These are phyloP conservation scores for Rhizoclosmatium sp. DNA, from an alignment of 192 early-diverging fungal genomes.

Conservation along the genomic window DNA sequence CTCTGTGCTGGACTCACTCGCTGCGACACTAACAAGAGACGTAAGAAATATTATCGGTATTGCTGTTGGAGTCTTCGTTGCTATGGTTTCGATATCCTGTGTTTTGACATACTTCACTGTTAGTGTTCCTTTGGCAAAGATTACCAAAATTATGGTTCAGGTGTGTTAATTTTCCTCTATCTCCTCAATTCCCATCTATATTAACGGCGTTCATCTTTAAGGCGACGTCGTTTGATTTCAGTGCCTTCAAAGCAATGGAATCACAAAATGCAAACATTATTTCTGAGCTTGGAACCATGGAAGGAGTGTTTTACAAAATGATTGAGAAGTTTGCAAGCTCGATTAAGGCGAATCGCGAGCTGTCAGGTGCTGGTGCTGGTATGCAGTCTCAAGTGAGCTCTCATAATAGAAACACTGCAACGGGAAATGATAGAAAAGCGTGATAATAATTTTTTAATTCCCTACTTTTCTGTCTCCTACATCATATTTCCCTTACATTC, in stretches of 20 bases:
- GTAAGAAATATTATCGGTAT: neutral
- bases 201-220: too few species aligned
- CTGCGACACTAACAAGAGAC: neutral
- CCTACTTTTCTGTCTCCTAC: too few species aligned
- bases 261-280: conserved; percentile 9
- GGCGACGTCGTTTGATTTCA: neutral
- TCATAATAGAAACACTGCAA: too few species aligned
- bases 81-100: neutral
- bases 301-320: conserved; percentile 19
- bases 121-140: neutral
- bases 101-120: conserved; percentile 1
- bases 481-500: too few species aligned
- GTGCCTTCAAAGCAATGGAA: conserved; percentile 23
- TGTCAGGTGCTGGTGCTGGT: neutral
- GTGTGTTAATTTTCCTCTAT: neutral
- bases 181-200: neutral
- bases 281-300: conserved; percentile 19
- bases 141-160: conserved; percentile 12
- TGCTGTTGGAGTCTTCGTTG: neutral
- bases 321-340: conserved; percentile 19
- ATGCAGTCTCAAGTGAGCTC: too few species aligned
- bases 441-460: too few species aligned
- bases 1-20: neutral
- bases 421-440: too few species aligned
- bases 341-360: conserved; percentile 22